These are phyloP conservation scores for Colletotrichum sp. DNA, from an alignment of 2,329 filamentous ascomycete species.

Conservation along the genomic window DNA sequence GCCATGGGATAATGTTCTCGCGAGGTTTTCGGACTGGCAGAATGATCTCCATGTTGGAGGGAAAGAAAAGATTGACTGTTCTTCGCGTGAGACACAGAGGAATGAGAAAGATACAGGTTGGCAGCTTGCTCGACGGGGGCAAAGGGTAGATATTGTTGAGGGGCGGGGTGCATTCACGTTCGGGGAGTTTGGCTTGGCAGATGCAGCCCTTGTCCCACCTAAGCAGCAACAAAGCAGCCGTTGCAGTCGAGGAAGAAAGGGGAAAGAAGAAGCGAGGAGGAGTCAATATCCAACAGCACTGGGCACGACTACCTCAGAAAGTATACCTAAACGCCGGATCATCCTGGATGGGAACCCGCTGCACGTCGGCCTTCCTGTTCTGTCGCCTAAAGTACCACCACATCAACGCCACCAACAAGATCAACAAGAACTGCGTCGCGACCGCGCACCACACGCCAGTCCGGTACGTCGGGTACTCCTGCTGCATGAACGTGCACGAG, in stretches of 20 bases:
- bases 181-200: background rate
- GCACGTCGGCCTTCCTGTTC: slow-evolving; percentile 15
- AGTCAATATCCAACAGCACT: background rate
- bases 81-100: background rate
- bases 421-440: slow-evolving; percentile 24
- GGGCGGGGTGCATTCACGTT: background rate
- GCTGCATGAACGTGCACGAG: slow-evolving; percentile 33
- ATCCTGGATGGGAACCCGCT: slow-evolving; percentile 20
- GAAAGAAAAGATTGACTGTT: background rate
- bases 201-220: background rate
- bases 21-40: background rate
- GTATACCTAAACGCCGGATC: slow-evolving; percentile 9
- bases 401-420: slow-evolving; percentile 9
- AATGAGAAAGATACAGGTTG: background rate
- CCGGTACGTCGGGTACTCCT: slow-evolving; percentile 30
- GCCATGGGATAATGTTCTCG: background rate
- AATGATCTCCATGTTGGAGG: background rate
- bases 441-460: slow-evolving; percentile 31
- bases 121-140: background rate
- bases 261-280: background rate
- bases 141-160: background rate
- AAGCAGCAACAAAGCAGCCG: background rate
- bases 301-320: background rate
- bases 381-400: slow-evolving; percentile 17
- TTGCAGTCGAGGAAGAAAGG: background rate